Evolutionary conservation across 345 rosid genomes (phyloP), one percentile per base, ranked within the genome.

Genomic region (Salix caprea): DNA sequence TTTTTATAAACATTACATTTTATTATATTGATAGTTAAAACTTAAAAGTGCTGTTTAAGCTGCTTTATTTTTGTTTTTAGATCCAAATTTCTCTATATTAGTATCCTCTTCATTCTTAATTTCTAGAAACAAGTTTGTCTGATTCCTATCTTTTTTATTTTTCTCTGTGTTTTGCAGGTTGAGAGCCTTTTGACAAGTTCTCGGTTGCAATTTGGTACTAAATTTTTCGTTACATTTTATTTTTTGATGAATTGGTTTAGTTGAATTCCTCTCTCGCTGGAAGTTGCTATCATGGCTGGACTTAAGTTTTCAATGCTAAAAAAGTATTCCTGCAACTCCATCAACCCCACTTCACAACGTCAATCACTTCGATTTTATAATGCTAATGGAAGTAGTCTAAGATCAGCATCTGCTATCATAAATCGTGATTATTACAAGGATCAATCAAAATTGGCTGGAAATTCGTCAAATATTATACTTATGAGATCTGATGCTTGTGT

Each of bases 241-340:
- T 72, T 36, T n/a, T 21, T 1, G 42, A 13, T 40, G 34, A 61
- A 62, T 6, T 73, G 23, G 6, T 60, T 67, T 75, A 50, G 44
- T 14, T 18, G 11, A 50, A 15, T 77, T 21, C 65, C 36, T 32
- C 42, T 28, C 2, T 2, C 50, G 13, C 32, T 67, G 42, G 24
- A 39, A 30, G 78, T 74, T 65, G 79, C 30, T 75, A n/a, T 42
- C n/a, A 90, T 91, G 92, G 82, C 85, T 65, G 86, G 86, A 65
- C 61, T 72, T 80, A 77, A 86, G 88, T 75, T 82, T 76, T 81
- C 83, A 19, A 76, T 75, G 62, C 85, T 87, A 61, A 87, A 18
- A 50, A 50, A 75, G 64, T 82, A 87, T 48, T 70, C 86, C 39
- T 18, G 72, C 73, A 83, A 66, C 74, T 87, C 84, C n/a, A 54